Conservation (phyloP, 164 flowering plant genomes). For the Berberis thunbergii region DNA sequence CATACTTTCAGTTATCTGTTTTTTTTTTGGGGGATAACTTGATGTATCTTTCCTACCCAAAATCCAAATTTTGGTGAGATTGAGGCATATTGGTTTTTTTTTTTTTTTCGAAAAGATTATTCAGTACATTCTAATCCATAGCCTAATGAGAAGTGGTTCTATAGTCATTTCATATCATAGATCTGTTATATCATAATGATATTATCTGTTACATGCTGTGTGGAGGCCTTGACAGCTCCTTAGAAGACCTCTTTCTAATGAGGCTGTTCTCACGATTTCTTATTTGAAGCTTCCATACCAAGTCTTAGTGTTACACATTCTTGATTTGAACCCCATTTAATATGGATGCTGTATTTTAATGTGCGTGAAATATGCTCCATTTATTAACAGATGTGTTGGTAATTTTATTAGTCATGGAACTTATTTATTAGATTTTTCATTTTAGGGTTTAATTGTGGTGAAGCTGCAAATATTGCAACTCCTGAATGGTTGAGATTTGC, state of each 20-base stretch:
- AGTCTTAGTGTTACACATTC: background rate
- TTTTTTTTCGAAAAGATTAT: too few relatives aligned
- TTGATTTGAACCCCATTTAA: too few relatives aligned
- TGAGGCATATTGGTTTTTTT: too few relatives aligned
- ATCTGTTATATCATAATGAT: background rate
- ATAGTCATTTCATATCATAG: too few relatives aligned
- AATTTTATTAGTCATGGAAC: background rate
- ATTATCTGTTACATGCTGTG: background rate
- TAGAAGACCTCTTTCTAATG: background rate
- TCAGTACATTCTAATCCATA: too few relatives aligned
- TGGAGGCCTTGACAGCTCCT: background rate
- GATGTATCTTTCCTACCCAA: too few relatives aligned
- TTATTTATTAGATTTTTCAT: constrained; percentile 4
- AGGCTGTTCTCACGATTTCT: background rate
- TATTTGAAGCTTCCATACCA: background rate
- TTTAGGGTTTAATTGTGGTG: constrained; percentile 90
- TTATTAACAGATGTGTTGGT: background rate
- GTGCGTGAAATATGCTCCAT: too few relatives aligned
- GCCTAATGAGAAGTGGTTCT: too few relatives aligned
- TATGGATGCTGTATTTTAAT: too few relatives aligned
- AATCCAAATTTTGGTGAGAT: too few relatives aligned
- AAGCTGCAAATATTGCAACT: constrained; percentile 98
- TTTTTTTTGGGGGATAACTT: too few relatives aligned
- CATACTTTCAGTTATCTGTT: too few relatives aligned
- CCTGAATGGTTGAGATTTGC: constrained; percentile 95